Evolutionary conservation across 176 grass and related monocot species (phyloP).

Genomic region (Avena eriantha): DNA sequence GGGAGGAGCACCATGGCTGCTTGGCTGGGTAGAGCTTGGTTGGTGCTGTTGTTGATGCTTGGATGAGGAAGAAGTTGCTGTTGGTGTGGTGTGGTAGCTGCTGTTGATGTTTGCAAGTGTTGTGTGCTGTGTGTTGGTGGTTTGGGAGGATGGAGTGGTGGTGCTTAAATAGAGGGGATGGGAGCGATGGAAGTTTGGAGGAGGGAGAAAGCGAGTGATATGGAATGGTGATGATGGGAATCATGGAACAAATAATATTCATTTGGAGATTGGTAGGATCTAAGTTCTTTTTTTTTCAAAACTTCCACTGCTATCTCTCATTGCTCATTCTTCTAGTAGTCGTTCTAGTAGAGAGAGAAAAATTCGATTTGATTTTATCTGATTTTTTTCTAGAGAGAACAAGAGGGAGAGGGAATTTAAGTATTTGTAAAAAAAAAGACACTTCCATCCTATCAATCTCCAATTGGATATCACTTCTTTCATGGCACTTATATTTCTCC

Average conservation of each 20-base stretch:
- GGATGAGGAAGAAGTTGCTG: constrained; percentile 21
- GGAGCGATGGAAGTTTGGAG: too few relatives aligned
- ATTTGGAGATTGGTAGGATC: constrained; percentile 39
- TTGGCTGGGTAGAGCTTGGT: not conserved
- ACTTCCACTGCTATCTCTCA: not conserved
- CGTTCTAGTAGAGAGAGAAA: not conserved
- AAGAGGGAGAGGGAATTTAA: not conserved
- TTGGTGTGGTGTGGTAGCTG: not conserved
- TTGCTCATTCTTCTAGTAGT: not conserved
- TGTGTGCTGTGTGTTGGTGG: constrained; percentile 54
- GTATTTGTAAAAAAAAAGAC: too few relatives aligned
- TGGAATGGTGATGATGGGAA: not conserved
- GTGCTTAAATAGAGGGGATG: constrained; percentile 61
- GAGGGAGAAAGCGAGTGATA: too few relatives aligned
- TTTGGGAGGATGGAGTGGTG: not conserved
- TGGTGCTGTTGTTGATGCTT: not conserved
- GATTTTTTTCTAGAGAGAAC: not conserved
- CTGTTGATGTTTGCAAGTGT: constrained; percentile 3
- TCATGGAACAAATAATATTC: constrained; percentile 24
- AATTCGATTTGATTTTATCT: constrained; percentile 4
- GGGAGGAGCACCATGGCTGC: constrained; percentile 49
- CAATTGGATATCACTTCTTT: too few relatives aligned
- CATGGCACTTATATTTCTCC: too few relatives aligned
- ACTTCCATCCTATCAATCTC: too few relatives aligned
- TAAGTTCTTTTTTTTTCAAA: not conserved